Conservation (phyloP, 805 yeast genomes). For the Cyberlindnera americana region DNA sequence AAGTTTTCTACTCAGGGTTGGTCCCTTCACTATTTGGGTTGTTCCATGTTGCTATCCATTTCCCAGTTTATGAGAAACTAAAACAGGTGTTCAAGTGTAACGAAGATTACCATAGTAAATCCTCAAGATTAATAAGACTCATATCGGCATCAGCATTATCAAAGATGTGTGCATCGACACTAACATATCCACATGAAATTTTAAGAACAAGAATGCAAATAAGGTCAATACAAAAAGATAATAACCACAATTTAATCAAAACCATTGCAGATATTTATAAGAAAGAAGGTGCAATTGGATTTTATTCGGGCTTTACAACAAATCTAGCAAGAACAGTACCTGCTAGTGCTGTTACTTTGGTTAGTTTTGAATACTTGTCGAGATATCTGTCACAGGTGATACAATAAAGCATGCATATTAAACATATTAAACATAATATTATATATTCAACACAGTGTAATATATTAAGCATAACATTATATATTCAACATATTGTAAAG, state of each 20-base stretch:
- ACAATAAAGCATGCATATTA: not conserved
- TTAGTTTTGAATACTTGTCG: slow-evolving; percentile 77
- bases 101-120: slow-evolving; percentile 22
- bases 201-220: slow-evolving; percentile 85
- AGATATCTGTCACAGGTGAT: slow-evolving; percentile 16
- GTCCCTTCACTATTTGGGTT: slow-evolving; percentile 89
- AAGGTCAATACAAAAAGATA: slow-evolving; percentile 32
- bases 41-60: slow-evolving; percentile 92
- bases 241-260: slow-evolving; percentile 19
- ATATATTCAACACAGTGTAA: slow-evolving; percentile 1
- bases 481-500: not conserved
- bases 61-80: slow-evolving; percentile 86
- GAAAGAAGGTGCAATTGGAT: slow-evolving; percentile 76
- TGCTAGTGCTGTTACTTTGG: slow-evolving; percentile 90
- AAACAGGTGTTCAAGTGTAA: slow-evolving; percentile 46
- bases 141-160: slow-evolving; percentile 72
- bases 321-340: slow-evolving; percentile 91
- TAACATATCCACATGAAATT: slow-evolving; percentile 95
- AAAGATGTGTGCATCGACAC: slow-evolving; percentile 82
- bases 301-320: slow-evolving; percentile 85
- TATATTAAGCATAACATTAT: too few relatives aligned
- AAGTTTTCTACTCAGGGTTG: slow-evolving; percentile 83
- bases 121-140: slow-evolving; percentile 37
- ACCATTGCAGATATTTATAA: slow-evolving; percentile 31
- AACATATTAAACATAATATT: not conserved